A percentile compares a stretch with the other conserved stretches of the same genome.
Conservation (phyloP, 208 protist species). For the Angomonas ambiguus region DNA sequence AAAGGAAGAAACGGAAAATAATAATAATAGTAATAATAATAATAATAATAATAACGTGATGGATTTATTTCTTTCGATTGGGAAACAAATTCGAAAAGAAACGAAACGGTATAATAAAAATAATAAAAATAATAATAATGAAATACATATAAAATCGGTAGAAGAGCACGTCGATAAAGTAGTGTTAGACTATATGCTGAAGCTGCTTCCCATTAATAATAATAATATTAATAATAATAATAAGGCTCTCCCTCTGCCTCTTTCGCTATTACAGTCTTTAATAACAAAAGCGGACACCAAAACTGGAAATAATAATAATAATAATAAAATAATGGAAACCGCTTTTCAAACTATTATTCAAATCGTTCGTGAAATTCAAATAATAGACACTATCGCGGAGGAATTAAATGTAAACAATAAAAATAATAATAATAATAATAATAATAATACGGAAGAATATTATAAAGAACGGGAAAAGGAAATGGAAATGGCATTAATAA, state of each 20-base stretch:
- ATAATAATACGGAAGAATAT: background rate
- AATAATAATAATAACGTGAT: too few species aligned
- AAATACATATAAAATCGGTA: background rate
- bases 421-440: conserved; percentile 17
- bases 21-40: conserved; percentile 1
- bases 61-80: background rate
- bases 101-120: conserved; percentile 1
- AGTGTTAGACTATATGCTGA: background rate
- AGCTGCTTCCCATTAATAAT: background rate
- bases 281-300: background rate
- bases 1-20: background rate
- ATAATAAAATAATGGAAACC: conserved; percentile 1
- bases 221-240: conserved; percentile 11
- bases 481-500: background rate
- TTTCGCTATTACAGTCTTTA: background rate
- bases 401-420: background rate
- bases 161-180: background rate
- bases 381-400: background rate
- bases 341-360: background rate
- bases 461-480: background rate
- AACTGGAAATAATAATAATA: conserved; percentile 1
- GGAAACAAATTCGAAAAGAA: background rate
- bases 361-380: background rate
- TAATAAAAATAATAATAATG: conserved; percentile 7
- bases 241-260: background rate